phyloP scores from a whole-genome alignment of 176 grass and related monocot genomes.

The Zizania latifolia region DNA sequence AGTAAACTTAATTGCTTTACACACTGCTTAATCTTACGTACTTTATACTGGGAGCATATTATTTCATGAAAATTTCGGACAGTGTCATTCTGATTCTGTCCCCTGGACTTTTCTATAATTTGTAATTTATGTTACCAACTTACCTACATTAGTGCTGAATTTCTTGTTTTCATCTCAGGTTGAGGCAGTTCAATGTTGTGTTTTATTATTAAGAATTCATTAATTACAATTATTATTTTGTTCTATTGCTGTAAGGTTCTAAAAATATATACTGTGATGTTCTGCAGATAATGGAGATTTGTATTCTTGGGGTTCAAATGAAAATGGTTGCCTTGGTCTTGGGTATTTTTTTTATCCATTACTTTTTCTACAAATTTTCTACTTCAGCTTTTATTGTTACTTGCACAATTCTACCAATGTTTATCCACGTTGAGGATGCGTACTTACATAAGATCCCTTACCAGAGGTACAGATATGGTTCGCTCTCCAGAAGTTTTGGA shows the following conservation, averaged over 20 bases:
- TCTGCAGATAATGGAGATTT: slow-evolving; percentile 63
- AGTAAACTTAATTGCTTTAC: neutral
- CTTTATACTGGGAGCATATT: neutral
- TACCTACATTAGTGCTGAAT: too few species aligned
- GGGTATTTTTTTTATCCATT: slow-evolving; percentile 56
- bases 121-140: neutral
- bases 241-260: neutral
- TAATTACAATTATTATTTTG: neutral
- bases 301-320: slow-evolving; percentile 94
- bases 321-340: slow-evolving; percentile 97
- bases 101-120: neutral
- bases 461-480: slow-evolving; percentile 66
- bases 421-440: neutral
- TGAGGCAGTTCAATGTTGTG: neutral
- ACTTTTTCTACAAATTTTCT: slow-evolving; percentile 11
- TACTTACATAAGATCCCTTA: slow-evolving; percentile 33
- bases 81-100: too few species aligned
- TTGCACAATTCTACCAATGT: neutral
- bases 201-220: neutral
- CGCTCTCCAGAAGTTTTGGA: slow-evolving; percentile 59
- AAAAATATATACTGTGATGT: neutral
- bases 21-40: neutral
- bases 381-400: slow-evolving; percentile 3
- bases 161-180: neutral
- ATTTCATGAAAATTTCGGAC: too few species aligned